These are phyloP conservation scores for Nigrospora sphaerica DNA, from an alignment of 2,329 filamentous ascomycete species.

Conservation along the genomic window DNA sequence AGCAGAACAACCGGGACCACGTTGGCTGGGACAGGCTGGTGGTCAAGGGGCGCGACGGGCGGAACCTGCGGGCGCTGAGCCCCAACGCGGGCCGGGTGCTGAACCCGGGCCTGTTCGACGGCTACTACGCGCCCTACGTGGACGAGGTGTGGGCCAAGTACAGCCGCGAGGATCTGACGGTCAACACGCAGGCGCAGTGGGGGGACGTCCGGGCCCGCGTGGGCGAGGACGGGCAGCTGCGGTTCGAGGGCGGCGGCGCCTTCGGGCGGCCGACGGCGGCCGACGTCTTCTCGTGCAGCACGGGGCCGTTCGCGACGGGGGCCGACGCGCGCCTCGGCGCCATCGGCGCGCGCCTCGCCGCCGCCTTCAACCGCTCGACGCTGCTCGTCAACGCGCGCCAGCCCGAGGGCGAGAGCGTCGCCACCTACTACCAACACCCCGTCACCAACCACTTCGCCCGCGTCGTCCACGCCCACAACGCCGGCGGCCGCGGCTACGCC, in stretches of 20 bases:
- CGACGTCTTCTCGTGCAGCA: constrained; percentile 46
- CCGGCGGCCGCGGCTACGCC: constrained; percentile 54
- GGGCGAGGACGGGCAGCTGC: constrained; percentile 20
- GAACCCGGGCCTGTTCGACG: constrained; percentile 35
- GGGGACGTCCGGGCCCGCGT: constrained; percentile 31
- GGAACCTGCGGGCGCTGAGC: constrained; percentile 42
- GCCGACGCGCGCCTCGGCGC: constrained; percentile 34
- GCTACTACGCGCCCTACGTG: constrained; percentile 36
- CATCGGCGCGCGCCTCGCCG: constrained; percentile 40
- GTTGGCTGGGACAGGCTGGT: constrained; percentile 46
- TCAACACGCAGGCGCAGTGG: constrained; percentile 31
- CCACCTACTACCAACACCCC: constrained; percentile 34
- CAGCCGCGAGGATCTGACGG: constrained; percentile 25
- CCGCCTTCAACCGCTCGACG: constrained; percentile 40
- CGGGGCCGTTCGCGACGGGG: constrained; percentile 35
- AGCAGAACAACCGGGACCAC: constrained; percentile 37
- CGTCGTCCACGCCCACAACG: constrained; percentile 52
- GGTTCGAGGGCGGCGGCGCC: constrained; percentile 33
- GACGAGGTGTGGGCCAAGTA: constrained; percentile 39
- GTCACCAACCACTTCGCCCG: constrained; percentile 50
- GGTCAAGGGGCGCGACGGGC: constrained; percentile 29
- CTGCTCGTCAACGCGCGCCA: constrained; percentile 33
- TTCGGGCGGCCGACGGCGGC: constrained; percentile 33
- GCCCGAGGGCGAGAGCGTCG: constrained; percentile 41
- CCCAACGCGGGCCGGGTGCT: constrained; percentile 43